Percentiles rank a stretch among this genome's conserved stretches.
These are phyloP conservation scores for Spinacia oleracea DNA, from an alignment of 179 eudicot genomes.

Conservation along the genomic window DNA sequence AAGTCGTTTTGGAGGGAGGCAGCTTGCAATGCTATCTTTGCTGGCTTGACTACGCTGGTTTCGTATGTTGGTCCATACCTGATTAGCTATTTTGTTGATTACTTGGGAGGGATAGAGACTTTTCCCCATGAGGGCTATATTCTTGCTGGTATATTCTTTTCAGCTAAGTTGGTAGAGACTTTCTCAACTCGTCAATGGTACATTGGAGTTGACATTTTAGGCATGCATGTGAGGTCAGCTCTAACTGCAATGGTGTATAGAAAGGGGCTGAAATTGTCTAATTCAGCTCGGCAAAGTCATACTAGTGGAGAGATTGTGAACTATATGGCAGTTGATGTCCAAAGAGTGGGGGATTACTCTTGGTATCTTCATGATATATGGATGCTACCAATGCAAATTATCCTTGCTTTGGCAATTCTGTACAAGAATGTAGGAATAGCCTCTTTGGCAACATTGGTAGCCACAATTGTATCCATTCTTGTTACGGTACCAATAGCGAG, in stretches of 20 bases:
- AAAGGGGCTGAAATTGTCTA: slow-evolving; percentile 83
- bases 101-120: slow-evolving; percentile 67
- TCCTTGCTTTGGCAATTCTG: slow-evolving; percentile 84
- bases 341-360: slow-evolving; percentile 87
- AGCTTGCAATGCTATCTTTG: slow-evolving; percentile 84
- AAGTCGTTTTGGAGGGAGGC: slow-evolving; percentile 95
- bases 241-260: slow-evolving; percentile 86
- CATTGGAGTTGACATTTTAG: slow-evolving; percentile 91
- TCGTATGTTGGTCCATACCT: slow-evolving; percentile 96
- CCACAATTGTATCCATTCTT: slow-evolving; percentile 76
- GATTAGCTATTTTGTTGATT: slow-evolving; percentile 96
- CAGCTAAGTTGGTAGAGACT: slow-evolving; percentile 84
- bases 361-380: slow-evolving; percentile 97
- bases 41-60: slow-evolving; percentile 79
- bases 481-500: slow-evolving; percentile 78
- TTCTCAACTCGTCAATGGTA: slow-evolving; percentile 86
- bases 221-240: slow-evolving; percentile 93
- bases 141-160: slow-evolving; percentile 78
- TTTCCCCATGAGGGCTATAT: slow-evolving; percentile 82
- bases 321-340: slow-evolving; percentile 96
- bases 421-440: slow-evolving; percentile 93
- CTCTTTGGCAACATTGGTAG: slow-evolving; percentile 76
- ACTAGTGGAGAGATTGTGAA: slow-evolving; percentile 94
- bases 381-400: slow-evolving; percentile 91
- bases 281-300: slow-evolving; percentile 79